Percentiles rank a stretch among this genome's conserved stretches.
phyloP scores from a whole-genome alignment of 2,329 filamentous ascomycete species.

The Fusarium illudens region DNA sequence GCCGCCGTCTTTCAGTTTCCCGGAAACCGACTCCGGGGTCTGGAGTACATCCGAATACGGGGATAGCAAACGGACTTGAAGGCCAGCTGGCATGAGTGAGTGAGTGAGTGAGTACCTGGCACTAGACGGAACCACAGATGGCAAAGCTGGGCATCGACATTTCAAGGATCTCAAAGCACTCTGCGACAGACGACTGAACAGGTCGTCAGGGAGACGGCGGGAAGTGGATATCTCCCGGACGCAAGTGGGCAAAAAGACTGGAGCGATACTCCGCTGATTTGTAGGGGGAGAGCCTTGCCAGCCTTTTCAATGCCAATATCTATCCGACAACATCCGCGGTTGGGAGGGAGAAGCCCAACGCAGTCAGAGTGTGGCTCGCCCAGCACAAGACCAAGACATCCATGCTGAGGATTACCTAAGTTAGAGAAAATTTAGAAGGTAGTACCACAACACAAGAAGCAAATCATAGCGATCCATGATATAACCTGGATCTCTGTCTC shows the following conservation, averaged over 20 bases:
- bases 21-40: slow-evolving; percentile 1
- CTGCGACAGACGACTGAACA: slow-evolving; percentile 2
- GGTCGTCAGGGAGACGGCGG: slow-evolving; percentile 37
- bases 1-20: background rate
- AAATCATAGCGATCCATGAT: background rate
- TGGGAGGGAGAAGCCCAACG: slow-evolving; percentile 21
- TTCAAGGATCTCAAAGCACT: slow-evolving; percentile 16
- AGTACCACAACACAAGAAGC: background rate
- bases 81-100: background rate
- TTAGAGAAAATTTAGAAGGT: background rate
- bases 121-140: background rate
- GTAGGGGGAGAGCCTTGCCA: slow-evolving; percentile 12
- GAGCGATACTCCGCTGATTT: slow-evolving; percentile 14
- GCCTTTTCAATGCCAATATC: slow-evolving; percentile 15
- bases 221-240: slow-evolving; percentile 37
- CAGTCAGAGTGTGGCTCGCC: background rate
- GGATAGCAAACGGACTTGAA: background rate
- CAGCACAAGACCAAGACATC: background rate
- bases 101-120: background rate
- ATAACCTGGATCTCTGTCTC: slow-evolving; percentile 6
- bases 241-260: slow-evolving; percentile 16
- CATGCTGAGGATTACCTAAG: background rate
- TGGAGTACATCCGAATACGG: slow-evolving; percentile 29
- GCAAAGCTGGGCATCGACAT: slow-evolving; percentile 4
- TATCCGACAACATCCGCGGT: slow-evolving; percentile 33